These are phyloP conservation scores for Piper betle DNA, from an alignment of 164 flowering plant species.

Conservation along the genomic window DNA sequence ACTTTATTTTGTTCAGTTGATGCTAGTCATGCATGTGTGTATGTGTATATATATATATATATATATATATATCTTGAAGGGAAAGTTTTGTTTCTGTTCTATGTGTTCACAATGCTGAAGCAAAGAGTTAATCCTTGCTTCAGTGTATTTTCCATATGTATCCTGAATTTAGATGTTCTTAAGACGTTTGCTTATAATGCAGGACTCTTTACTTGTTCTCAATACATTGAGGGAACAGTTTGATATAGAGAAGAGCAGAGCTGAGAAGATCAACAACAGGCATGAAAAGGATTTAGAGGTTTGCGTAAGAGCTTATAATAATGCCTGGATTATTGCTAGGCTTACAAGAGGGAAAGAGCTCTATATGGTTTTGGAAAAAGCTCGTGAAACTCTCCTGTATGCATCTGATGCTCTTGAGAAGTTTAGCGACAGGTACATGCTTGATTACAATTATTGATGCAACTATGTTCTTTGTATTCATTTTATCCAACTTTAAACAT, in stretches of 20 bases:
- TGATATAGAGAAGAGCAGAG: conserved; percentile 63
- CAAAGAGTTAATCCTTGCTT: neutral
- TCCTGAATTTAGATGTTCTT: neutral
- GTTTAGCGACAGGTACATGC: conserved; percentile 74
- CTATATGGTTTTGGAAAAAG: conserved; percentile 90
- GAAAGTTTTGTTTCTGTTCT: neutral
- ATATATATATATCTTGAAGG: neutral
- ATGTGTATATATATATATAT: no score
- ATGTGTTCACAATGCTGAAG: neutral
- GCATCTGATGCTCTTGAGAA: conserved; percentile 85
- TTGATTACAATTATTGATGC: no score
- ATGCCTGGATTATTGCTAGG: conserved; percentile 85
- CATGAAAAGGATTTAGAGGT: conserved; percentile 73
- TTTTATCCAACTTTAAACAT: no score
- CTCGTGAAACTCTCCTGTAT: conserved; percentile 81
- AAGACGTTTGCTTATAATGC: conserved; percentile 6
- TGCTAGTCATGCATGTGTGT: neutral
- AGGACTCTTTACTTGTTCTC: conserved; percentile 76
- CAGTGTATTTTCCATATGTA: neutral
- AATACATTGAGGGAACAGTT: conserved; percentile 76
- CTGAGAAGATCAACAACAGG: conserved; percentile 32
- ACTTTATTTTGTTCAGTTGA: neutral
- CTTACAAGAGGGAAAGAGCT: conserved; percentile 76
- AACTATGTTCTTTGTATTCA: neutral
- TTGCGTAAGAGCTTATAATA: conserved; percentile 77